These are phyloP conservation scores for Brassica incana DNA, from an alignment of 345 rosid species.

Conservation along the genomic window DNA sequence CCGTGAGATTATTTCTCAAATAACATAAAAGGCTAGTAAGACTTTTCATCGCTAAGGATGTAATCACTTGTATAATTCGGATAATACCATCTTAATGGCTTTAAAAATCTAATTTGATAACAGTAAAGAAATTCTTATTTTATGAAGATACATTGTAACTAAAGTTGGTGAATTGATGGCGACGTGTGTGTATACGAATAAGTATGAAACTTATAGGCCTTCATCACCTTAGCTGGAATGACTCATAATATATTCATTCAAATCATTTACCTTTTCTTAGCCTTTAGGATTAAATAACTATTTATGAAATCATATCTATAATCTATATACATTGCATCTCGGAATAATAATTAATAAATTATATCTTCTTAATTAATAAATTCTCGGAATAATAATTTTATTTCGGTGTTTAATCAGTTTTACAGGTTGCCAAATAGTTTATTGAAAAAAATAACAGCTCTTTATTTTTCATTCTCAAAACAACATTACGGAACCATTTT, in stretches of 20 bases:
- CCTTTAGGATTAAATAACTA: not conserved
- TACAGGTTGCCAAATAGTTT: not conserved
- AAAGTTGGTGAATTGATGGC: constrained; percentile 1
- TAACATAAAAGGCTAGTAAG: not conserved
- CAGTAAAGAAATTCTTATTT: not conserved
- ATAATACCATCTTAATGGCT: not conserved
- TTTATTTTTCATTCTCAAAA: not conserved
- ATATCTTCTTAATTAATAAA: not conserved
- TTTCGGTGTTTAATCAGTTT: not conserved
- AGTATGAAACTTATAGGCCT: not conserved
- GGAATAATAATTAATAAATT: not conserved
- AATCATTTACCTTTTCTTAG: not conserved
- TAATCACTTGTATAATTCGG: not conserved
- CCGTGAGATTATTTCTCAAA: not conserved
- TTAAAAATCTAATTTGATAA: not conserved
- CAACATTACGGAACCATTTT: too few species aligned
- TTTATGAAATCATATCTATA: not conserved
- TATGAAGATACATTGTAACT: constrained; percentile 3
- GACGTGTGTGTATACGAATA: not conserved
- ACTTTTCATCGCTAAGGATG: not conserved
- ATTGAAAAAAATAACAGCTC: not conserved
- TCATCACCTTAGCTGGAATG: not conserved
- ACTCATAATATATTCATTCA: constrained; percentile 10
- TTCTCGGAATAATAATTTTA: not conserved
- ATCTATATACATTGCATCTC: constrained; percentile 1